Evolutionary conservation across 208 protist genomes (phyloP).

Genomic region (Acanthamoeba castellanii): DNA sequence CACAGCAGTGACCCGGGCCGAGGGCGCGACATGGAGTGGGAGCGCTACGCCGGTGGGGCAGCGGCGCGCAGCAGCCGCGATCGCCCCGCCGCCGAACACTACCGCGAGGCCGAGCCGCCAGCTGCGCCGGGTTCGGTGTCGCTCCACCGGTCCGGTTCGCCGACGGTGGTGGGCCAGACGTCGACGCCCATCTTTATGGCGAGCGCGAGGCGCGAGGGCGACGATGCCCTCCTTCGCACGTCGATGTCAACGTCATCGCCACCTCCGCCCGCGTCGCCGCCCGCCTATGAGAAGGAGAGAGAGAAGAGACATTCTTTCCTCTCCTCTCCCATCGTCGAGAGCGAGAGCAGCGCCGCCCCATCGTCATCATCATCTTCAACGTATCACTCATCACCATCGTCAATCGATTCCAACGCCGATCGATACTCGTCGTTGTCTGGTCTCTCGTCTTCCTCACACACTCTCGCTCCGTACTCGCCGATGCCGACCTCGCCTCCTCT

Average conservation of each 20-base stretch:
- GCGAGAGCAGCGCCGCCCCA: background rate
- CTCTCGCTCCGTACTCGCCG: too few relatives aligned
- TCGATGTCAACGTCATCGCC: background rate
- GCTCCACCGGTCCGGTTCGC: background rate
- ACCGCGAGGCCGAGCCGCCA: too few relatives aligned
- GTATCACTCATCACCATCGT: too few relatives aligned
- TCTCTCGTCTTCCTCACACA: too few relatives aligned
- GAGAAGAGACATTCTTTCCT: conserved; percentile 28
- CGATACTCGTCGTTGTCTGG: too few relatives aligned
- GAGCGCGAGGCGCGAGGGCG: background rate
- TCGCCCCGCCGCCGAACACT: too few relatives aligned
- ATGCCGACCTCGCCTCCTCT: too few relatives aligned
- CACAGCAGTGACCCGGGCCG: too few relatives aligned
- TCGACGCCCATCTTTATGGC: background rate
- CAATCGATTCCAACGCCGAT: too few relatives aligned
- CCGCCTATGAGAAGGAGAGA: conserved; percentile 1
- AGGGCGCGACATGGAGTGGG: too few relatives aligned
- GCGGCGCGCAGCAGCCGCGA: too few relatives aligned
- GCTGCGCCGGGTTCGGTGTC: background rate
- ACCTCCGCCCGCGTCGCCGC: background rate
- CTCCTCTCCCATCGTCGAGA: background rate
- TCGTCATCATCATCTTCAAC: background rate
- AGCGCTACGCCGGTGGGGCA: too few relatives aligned
- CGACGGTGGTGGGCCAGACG: background rate
- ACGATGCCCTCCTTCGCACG: background rate